Evolutionary conservation across 345 rosid species (phyloP), one percentile per base, ranked within the genome.

Genomic region (Brassica juncea): DNA sequence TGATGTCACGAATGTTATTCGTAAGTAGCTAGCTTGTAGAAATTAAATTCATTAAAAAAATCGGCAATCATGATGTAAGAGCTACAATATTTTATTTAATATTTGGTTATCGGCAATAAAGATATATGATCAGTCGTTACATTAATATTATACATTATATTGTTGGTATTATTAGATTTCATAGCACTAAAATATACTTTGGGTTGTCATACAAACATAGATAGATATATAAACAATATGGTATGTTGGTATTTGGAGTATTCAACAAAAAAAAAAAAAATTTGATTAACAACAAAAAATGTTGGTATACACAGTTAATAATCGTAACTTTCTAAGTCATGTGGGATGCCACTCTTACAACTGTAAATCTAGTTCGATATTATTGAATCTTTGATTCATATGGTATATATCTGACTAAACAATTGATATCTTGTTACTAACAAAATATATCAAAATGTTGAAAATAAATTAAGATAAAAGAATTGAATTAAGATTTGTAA

Each of bases 1-100:
- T 80, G 75, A 80, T 61, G 67, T 69, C 52, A 74, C 79, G 27
- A 69, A 34, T 34, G 32, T 15, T 64, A 55, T 57, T 70, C 44
- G 72, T 62, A 52, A 55, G 76, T 75, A 19, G 76, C 25, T 54
- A 54, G 6, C 83, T 80, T 80, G 83, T 64, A 63, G 55, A 63
- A 31, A 61, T 39, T 63, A 70, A 80, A 70, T 54, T 74, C 80
- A 70, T 70, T 23, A 5, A 27, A 66, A 66, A 47, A 58, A 0
- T 21, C 15, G 19, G 10, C 78, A 69, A 63, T 35, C 28, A 63
- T 34, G 57, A 74, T 19, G 54, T 37, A 28, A 55, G 28, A 30
- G 55, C 4, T 34, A 12, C n/a, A 42, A 44, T 79, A 44, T 11
- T 47, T 68, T 49, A 61, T 25, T 30, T 3, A 25, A 52, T 16